Evolutionary conservation across 208 protist genomes (phyloP), one percentile per base, ranked within the genome.

Genomic region (Wallacemonas sp.): DNA sequence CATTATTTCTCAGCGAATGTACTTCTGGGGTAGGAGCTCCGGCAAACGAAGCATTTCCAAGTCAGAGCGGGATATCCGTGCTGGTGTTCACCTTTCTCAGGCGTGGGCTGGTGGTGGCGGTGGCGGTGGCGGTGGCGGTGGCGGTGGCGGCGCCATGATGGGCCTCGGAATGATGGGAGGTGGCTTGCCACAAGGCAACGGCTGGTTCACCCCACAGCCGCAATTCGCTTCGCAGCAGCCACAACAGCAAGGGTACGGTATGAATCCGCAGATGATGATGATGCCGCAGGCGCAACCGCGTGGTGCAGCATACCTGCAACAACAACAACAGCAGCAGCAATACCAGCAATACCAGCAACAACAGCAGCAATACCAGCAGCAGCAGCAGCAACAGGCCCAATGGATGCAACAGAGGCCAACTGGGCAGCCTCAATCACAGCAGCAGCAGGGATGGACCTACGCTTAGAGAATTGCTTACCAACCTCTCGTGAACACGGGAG

Each of bases 1-100:
- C 4, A 80, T 92, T 46, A 14, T 76, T 26, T 77, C 65, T 9
- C 79, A 90, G 24, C 60, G 68, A 6, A 66, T 82, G 28, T 93
- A 80, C 66, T 65, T 75, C 56, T 68, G 60, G 22, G 89, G 89
- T n/a, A 42, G 53, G 9, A 59, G 44, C 3, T 86, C 85, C 17
- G 85, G 86, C 2, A 79, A 49, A 63, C 74, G 70, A 33, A 81
- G 62, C 44, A 58, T 84, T 24, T 62, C 68, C 58, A 70, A 72
- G 5, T 62, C 68, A 1, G 85, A 95, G 61, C 59, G 61, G 53
- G 83, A 92, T 39, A 92, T 95, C 17, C 89, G 86, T 64, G 83
- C 83, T 33, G 83, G 84, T 8, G 73, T 90, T 19, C 80, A 74
- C 44, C 41, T 79, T 28, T 45, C 31, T 2, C 14, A 15, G 2